Conservation (phyloP, 257 asterid species). For the Handroanthus guayacan region DNA sequence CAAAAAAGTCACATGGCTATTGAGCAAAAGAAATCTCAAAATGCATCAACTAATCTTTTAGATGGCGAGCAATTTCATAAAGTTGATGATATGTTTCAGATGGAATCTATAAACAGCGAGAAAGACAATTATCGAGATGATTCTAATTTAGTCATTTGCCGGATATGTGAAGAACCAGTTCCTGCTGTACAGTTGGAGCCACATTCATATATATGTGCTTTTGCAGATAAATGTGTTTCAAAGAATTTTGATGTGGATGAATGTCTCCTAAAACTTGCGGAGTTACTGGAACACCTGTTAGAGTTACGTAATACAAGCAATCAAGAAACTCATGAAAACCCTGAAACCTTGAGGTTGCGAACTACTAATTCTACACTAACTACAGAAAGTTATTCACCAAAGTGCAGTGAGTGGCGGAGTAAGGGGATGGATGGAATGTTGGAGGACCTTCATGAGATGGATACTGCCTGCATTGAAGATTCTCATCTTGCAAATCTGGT, state of each 20-base stretch:
- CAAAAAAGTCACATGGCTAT: slow-evolving; percentile 41
- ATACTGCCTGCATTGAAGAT: slow-evolving; percentile 94
- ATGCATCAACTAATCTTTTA: slow-evolving; percentile 36
- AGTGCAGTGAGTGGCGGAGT: slow-evolving; percentile 70
- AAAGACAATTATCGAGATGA: slow-evolving; percentile 62
- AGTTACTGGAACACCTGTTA: slow-evolving; percentile 81
- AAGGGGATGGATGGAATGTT: slow-evolving; percentile 91
- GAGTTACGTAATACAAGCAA: slow-evolving; percentile 63
- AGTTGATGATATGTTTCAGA: slow-evolving; percentile 45
- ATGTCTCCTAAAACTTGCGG: slow-evolving; percentile 80
- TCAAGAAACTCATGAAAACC: slow-evolving; percentile 62
- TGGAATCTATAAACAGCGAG: slow-evolving; percentile 52
- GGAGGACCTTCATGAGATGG: slow-evolving; percentile 99
- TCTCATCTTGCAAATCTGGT: slow-evolving; percentile 60
- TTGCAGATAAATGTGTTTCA: slow-evolving; percentile 89
- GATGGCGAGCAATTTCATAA: slow-evolving; percentile 42
- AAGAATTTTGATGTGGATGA: slow-evolving; percentile 75
- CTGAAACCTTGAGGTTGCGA: slow-evolving; percentile 58
- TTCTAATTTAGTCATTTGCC: slow-evolving; percentile 77
- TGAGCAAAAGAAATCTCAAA: slow-evolving; percentile 46
- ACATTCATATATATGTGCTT: slow-evolving; percentile 94
- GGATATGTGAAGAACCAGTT: slow-evolving; percentile 93
- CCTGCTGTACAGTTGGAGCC: slow-evolving; percentile 86
- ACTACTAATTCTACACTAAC: slow-evolving; percentile 49
- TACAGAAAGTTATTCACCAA: slow-evolving; percentile 76